Conservation (phyloP, 148 eudicot genomes). For the Heliamphora exappendiculata region DNA sequence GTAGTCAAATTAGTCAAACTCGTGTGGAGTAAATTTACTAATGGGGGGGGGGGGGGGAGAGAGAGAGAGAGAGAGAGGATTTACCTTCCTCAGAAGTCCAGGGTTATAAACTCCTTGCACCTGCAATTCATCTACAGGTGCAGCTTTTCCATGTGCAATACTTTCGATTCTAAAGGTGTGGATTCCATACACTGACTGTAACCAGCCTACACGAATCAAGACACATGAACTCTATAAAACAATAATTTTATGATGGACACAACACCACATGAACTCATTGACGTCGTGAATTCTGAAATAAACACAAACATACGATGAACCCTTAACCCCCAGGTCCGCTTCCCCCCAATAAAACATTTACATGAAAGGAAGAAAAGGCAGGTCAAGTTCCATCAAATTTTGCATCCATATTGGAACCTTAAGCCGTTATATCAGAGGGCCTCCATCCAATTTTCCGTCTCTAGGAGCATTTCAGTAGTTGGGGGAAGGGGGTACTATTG, state of each 20-base stretch:
- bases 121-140: conserved; percentile 77
- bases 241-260: background rate
- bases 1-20: background rate
- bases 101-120: conserved; percentile 73
- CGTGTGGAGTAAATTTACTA: background rate
- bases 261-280: background rate
- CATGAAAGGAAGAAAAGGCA: background rate
- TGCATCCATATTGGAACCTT: background rate
- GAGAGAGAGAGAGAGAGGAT: background rate
- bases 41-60: no score
- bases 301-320: no score
- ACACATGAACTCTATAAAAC: background rate
- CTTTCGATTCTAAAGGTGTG: conserved; percentile 75
- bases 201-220: conserved; percentile 45
- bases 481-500: background rate
- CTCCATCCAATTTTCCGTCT: background rate
- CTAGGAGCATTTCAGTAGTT: background rate
- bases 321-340: background rate
- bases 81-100: conserved; percentile 65
- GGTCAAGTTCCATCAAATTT: background rate
- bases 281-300: background rate
- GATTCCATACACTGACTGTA: conserved; percentile 61
- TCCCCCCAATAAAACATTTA: background rate
- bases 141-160: conserved; percentile 69
- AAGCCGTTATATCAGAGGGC: no score